phyloP scores from a whole-genome alignment of 352 stramenopile species.

The Pilasporangium apinafurcum region DNA sequence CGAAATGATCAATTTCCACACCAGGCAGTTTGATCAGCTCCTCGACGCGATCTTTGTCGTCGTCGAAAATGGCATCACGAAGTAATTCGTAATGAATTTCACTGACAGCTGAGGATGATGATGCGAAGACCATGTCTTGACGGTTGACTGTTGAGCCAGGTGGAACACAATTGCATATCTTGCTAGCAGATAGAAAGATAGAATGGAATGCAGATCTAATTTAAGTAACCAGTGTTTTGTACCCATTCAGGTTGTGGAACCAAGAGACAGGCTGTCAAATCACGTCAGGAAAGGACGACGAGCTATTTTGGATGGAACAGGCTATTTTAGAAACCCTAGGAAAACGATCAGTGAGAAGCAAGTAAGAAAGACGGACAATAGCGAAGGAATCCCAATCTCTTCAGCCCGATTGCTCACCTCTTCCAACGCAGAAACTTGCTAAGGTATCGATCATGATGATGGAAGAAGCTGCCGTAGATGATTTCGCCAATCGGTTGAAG shows the following conservation, averaged over 20 bases:
- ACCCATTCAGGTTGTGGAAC: too few species aligned
- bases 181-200: too few species aligned
- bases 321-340: constrained; percentile 5
- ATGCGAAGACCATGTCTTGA: too few species aligned
- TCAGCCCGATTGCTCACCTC: neutral
- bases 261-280: neutral
- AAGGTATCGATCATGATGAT: constrained; percentile 18
- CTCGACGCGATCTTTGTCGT: constrained; percentile 34
- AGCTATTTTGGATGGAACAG: constrained; percentile 4
- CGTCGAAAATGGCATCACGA: constrained; percentile 70
- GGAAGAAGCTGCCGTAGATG: constrained; percentile 41
- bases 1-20: constrained; percentile 65
- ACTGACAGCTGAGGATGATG: neutral
- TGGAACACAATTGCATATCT: too few species aligned
- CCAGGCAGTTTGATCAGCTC: constrained; percentile 28
- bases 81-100: constrained; percentile 61
- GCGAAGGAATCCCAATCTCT: too few species aligned
- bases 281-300: too few species aligned
- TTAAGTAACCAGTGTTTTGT: neutral
- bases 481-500: constrained; percentile 65
- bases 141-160: too few species aligned
- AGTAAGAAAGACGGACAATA: too few species aligned
- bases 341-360: neutral
- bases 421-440: neutral
- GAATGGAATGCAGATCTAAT: neutral